A percentile compares a stretch with the other conserved stretches of the same genome.
These are phyloP conservation scores for Rhodotorula taiwanensis DNA, from an alignment of 768 basidiomycete species.

Conservation along the genomic window DNA sequence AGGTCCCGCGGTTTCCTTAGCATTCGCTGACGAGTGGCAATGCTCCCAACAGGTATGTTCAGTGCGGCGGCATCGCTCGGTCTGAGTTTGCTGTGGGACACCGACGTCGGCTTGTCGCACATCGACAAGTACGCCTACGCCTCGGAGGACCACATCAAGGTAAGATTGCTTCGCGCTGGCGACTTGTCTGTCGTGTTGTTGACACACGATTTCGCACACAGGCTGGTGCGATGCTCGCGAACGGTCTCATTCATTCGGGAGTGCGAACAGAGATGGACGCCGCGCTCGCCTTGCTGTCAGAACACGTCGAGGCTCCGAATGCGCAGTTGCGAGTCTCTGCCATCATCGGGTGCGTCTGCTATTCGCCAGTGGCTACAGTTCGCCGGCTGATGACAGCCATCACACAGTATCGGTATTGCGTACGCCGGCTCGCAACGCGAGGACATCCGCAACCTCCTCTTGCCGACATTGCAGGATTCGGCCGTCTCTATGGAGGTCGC, in stretches of 20 bases:
- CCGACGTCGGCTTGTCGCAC: conserved; percentile 83
- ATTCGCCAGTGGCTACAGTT: not conserved
- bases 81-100: conserved; percentile 89
- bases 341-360: conserved; percentile 57
- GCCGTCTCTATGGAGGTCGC: conserved; percentile 78
- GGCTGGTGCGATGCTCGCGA: conserved; percentile 91
- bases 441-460: conserved; percentile 68
- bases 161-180: conserved; percentile 37
- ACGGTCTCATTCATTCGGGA: conserved; percentile 80
- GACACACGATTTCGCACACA: conserved; percentile 38
- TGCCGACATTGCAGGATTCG: conserved; percentile 77
- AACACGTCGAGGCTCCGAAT: conserved; percentile 81
- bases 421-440: conserved; percentile 89
- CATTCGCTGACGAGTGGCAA: not conserved
- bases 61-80: conserved; percentile 92
- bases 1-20: not conserved
- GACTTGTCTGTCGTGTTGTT: not conserved
- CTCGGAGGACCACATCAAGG: conserved; percentile 92
- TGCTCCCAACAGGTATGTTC: conserved; percentile 67
- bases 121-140: conserved; percentile 98
- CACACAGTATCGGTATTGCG: conserved; percentile 69
- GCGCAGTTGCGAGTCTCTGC: conserved; percentile 75
- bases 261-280: conserved; percentile 90
- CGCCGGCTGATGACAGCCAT: not conserved
- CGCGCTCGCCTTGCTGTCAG: conserved; percentile 79